These are phyloP conservation scores for Erucastrum elatum DNA, from an alignment of 345 rosid species.

Conservation along the genomic window DNA sequence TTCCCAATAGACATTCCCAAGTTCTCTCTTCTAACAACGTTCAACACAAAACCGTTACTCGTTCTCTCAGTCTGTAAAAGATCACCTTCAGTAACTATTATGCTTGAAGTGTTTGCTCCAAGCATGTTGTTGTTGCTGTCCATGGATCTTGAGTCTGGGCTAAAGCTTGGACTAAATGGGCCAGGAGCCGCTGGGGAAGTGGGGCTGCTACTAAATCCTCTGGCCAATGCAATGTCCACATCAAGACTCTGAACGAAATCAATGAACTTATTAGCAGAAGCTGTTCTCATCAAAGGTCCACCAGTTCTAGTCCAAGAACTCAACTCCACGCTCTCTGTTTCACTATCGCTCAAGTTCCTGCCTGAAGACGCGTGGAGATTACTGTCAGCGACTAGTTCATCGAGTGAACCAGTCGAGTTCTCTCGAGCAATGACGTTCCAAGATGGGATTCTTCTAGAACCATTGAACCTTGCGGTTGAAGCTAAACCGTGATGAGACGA, in stretches of 20 bases:
- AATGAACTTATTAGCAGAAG: constrained; percentile 78
- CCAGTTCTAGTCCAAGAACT: constrained; percentile 95
- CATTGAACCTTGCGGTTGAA: constrained; percentile 60
- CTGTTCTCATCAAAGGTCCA: constrained; percentile 95
- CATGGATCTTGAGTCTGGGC: constrained; percentile 44
- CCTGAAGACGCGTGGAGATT: constrained; percentile 42
- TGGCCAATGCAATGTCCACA: constrained; percentile 51
- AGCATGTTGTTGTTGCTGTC: constrained; percentile 32
- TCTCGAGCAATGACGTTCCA: constrained; percentile 97
- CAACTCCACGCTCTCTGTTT: constrained; percentile 67
- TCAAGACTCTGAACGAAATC: constrained; percentile 79
- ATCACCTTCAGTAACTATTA: constrained; percentile 80
- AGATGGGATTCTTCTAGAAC: constrained; percentile 90
- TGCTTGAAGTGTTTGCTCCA: constrained; percentile 48
- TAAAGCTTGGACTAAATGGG: constrained; percentile 35
- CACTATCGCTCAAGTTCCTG: constrained; percentile 69
- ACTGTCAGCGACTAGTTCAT: constrained; percentile 55
- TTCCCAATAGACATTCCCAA: constrained; percentile 44
- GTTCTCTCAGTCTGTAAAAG: constrained; percentile 78
- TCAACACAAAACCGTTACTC: constrained; percentile 68
- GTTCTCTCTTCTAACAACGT: constrained; percentile 70
- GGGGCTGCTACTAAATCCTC: constrained; percentile 54
- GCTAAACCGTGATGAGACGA: constrained; percentile 74
- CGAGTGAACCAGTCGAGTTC: constrained; percentile 92
- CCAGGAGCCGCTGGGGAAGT: constrained; percentile 40